Conservation (phyloP, 805 yeast genomes). For the Candida boleticola region DNA sequence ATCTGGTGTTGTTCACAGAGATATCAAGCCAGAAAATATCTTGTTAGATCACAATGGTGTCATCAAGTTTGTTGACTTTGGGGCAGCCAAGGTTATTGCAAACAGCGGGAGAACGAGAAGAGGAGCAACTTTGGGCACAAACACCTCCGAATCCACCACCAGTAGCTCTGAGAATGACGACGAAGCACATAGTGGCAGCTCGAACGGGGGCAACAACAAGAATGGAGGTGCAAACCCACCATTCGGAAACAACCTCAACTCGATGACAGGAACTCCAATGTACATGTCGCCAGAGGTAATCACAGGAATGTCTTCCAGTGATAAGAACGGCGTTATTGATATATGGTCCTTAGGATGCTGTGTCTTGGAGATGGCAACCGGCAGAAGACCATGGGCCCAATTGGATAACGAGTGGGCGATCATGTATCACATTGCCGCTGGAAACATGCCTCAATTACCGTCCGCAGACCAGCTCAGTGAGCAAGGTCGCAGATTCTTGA, state of each 20-base stretch:
- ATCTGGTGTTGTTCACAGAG: slow-evolving; percentile 94
- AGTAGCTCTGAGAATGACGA: slow-evolving; percentile 25
- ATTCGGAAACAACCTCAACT: slow-evolving; percentile 9
- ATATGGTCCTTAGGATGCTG: slow-evolving; percentile 98
- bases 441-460: slow-evolving; percentile 87
- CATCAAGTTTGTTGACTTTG: slow-evolving; percentile 94
- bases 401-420: slow-evolving; percentile 97
- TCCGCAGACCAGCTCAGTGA: slow-evolving; percentile 70
- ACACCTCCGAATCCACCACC: slow-evolving; percentile 12
- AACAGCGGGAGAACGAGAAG: slow-evolving; percentile 49
- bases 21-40: slow-evolving; percentile 93
- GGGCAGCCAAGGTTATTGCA: slow-evolving; percentile 90
- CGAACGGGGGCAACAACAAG: not conserved
- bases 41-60: slow-evolving; percentile 88
- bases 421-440: slow-evolving; percentile 97
- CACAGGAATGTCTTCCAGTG: slow-evolving; percentile 60
- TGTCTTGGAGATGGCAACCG: slow-evolving; percentile 94
- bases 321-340: slow-evolving; percentile 68
- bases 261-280: slow-evolving; percentile 95
- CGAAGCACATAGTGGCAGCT: slow-evolving; percentile 11
- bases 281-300: slow-evolving; percentile 98
- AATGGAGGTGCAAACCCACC: not conserved
- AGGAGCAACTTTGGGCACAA: slow-evolving; percentile 12
- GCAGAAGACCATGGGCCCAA: slow-evolving; percentile 94
- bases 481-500: slow-evolving; percentile 68